Conservation (phyloP, 2,329 filamentous ascomycete genomes). For the Aspergillus puulaauensis region DNA sequence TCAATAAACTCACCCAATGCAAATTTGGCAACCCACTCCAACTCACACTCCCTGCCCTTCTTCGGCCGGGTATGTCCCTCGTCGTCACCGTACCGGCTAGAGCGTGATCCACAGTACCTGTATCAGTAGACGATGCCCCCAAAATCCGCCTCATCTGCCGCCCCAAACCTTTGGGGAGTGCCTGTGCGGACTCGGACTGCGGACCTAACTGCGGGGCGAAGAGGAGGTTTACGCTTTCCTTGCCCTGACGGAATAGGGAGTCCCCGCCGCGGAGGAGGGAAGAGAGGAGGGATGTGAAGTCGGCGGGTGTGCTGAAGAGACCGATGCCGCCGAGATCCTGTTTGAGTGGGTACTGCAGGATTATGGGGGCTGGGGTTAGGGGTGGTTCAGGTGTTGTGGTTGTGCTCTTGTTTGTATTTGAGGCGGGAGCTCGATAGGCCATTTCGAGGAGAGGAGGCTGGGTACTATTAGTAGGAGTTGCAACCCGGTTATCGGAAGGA, state of each 20-base stretch:
- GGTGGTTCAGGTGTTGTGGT: too few species aligned
- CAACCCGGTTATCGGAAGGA: neutral
- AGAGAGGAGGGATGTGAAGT: neutral
- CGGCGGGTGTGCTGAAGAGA: neutral
- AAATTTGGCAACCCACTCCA: conserved; percentile 1
- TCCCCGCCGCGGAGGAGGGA: neutral
- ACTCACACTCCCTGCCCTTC: neutral
- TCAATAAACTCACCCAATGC: neutral
- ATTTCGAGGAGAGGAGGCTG: neutral
- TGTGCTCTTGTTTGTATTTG: neutral
- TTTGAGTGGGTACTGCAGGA: neutral
- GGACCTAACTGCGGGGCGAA: neutral
- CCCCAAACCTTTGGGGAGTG: neutral
- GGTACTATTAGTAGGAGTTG: neutral
- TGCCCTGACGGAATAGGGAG: neutral
- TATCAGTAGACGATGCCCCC: neutral
- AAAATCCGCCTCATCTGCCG: neutral
- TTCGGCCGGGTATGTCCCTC: neutral
- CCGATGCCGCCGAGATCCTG: neutral
- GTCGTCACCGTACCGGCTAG: neutral
- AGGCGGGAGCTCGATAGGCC: neutral
- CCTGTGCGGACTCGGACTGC: neutral
- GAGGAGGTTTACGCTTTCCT: neutral
- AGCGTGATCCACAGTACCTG: neutral
- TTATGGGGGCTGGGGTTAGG: neutral